phyloP scores from a whole-genome alignment of 2,329 filamentous ascomycete genomes.

The Calycina herbarum region DNA sequence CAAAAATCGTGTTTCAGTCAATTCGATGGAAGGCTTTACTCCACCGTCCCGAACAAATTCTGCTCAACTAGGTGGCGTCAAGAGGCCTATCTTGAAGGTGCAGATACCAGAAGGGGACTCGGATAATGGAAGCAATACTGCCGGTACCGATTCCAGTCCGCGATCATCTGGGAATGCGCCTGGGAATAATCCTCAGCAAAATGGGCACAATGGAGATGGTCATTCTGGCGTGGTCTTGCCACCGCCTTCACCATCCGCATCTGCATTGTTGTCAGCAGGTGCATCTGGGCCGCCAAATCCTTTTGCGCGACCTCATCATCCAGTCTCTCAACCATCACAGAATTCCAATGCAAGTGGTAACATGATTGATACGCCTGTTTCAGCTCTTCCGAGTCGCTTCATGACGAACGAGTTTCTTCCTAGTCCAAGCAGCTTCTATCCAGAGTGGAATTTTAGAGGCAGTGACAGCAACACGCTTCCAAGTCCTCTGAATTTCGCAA shows the following conservation, averaged over 20 bases:
- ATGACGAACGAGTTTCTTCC: conserved; percentile 85
- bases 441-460: conserved; percentile 78
- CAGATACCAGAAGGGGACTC: conserved; percentile 93
- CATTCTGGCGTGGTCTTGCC: conserved; percentile 74
- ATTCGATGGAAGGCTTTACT: conserved; percentile 66
- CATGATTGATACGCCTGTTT: conserved; percentile 81
- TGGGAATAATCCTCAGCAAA: conserved; percentile 29
- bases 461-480: conserved; percentile 81
- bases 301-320: conserved; percentile 77
- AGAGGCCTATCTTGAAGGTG: conserved; percentile 83
- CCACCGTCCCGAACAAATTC: conserved; percentile 80
- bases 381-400: conserved; percentile 87
- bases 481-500: conserved; percentile 90
- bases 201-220: conserved; percentile 53
- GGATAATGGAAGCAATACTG: conserved; percentile 69
- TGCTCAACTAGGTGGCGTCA: conserved; percentile 62
- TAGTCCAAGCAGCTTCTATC: conserved; percentile 89
- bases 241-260: conserved; percentile 81
- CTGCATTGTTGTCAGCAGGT: conserved; percentile 82
- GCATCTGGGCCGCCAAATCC: conserved; percentile 92
- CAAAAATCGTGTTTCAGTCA: conserved; percentile 53
- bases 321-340: conserved; percentile 53
- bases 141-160: conserved; percentile 61
- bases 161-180: conserved; percentile 32
- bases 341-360: conserved; percentile 39